A percentile compares a stretch with the other conserved stretches of the same genome.
Evolutionary conservation across 2,329 filamentous ascomycete species (phyloP).

Genomic region (Drechslera avenae): DNA sequence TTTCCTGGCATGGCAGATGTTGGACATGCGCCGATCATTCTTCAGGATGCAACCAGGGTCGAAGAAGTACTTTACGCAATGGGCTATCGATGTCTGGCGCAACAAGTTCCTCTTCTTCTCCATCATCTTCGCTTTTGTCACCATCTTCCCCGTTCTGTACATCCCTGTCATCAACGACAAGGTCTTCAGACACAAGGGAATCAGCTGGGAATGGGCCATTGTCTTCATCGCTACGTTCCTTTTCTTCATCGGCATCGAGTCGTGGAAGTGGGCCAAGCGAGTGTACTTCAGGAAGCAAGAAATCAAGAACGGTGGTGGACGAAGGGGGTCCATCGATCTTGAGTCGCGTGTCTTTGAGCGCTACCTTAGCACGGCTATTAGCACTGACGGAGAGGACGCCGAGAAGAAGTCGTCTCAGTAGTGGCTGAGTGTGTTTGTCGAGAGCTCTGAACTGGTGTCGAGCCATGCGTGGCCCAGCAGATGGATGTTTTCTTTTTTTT

Average conservation of each 20-base stretch:
- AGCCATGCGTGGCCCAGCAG: slow-evolving; percentile 4
- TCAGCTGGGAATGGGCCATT: slow-evolving; percentile 72
- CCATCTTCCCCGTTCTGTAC: slow-evolving; percentile 54
- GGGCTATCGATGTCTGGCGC: slow-evolving; percentile 70
- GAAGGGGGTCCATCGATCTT: slow-evolving; percentile 38
- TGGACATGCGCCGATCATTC: slow-evolving; percentile 70
- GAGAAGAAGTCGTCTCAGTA: slow-evolving; percentile 30
- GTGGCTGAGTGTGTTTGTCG: too few relatives aligned
- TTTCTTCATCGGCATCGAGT: slow-evolving; percentile 68
- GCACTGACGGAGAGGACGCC: slow-evolving; percentile 33
- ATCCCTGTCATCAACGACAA: slow-evolving; percentile 69
- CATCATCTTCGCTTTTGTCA: slow-evolving; percentile 44
- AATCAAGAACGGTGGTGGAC: slow-evolving; percentile 21
- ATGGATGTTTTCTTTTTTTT: slow-evolving; percentile 16
- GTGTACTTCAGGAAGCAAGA: slow-evolving; percentile 40
- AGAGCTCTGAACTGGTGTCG: too few relatives aligned
- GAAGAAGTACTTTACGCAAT: slow-evolving; percentile 62
- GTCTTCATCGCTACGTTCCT: slow-evolving; percentile 66
- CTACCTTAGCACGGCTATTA: slow-evolving; percentile 41
- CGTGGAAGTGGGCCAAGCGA: slow-evolving; percentile 71
- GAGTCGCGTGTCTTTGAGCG: slow-evolving; percentile 41
- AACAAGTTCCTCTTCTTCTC: slow-evolving; percentile 67
- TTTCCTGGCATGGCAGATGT: slow-evolving; percentile 77
- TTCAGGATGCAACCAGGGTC: slow-evolving; percentile 72
- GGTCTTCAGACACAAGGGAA: slow-evolving; percentile 69